Evolutionary conservation across 1,284 basidiomycete species (phyloP), one percentile per base, ranked within the genome.

Genomic region (Rhodotorula sp.): DNA sequence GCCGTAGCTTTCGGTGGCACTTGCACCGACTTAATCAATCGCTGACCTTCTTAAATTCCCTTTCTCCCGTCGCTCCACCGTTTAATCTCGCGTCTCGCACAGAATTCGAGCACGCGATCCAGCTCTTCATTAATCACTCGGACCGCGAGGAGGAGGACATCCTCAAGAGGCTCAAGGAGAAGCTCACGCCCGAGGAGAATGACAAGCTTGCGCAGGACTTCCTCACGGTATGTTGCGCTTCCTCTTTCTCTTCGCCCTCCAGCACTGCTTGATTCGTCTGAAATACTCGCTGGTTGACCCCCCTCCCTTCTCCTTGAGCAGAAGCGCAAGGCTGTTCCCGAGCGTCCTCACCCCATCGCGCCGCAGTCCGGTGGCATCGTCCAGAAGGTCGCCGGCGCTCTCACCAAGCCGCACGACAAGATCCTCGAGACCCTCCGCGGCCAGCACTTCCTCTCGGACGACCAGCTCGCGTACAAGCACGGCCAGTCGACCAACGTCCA

Each of bases 301-400:
- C 1, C 22, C 34, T 5, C 7, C 19, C 27, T 34, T 9, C 13
- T 10, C 34, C 27, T 4, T 47, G 6, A 13, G 52, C 53, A 57
- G 59, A 64, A 24, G 53, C 73, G 76, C 48, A 64, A 71, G 36
- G 57, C 70, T 62, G 77, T 75, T 8, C 77, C 77, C 11, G 69
- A 68, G 4, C 76, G 75, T 36, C 75, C 77, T 11, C 76, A 78
- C 59, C 77, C 77, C 29, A 49, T 62, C n/a, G 76, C 76, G 11
- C 77, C 77, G 1, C 77, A 77, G 72, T 47, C 53, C 9, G 77
- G 77, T 27, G 74, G 77, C 6, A 27, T 74, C n/a, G 49, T 72
- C 6, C 77, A 77, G 59, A 74, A 75, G 70, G 64, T 71, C 1
- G 65, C 67, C 32, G 77, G 68, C 6, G 52, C 67, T 19, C 59